A percentile compares a stretch with the other conserved stretches of the same genome.
Evolutionary conservation across 331 rosid genomes (phyloP).

Genomic region (Telfairia occidentalis): DNA sequence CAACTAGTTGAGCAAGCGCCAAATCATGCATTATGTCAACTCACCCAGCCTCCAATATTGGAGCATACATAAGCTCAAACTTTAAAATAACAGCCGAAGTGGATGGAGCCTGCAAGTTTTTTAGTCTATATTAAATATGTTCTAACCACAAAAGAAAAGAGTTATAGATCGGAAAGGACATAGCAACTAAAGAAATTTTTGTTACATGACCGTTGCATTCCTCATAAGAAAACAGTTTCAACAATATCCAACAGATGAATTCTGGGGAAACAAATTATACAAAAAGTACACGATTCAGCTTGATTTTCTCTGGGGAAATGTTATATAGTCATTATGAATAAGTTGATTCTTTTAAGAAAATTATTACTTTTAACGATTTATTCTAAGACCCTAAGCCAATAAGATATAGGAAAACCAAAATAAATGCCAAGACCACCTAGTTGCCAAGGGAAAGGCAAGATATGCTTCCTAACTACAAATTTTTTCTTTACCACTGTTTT

Average conservation of each 20-base stretch:
- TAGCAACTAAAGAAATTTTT: background rate
- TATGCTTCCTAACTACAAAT: background rate
- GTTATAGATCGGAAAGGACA: background rate
- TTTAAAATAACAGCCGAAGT: constrained; percentile 63
- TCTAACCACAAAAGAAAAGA: constrained; percentile 4
- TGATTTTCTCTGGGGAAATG: background rate
- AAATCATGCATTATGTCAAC: constrained; percentile 23
- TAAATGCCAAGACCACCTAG: background rate
- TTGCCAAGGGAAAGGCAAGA: background rate
- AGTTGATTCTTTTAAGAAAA: background rate
- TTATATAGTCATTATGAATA: background rate
- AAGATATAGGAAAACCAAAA: background rate
- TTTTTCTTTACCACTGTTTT: background rate
- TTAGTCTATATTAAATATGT: constrained; percentile 15
- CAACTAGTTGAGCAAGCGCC: constrained; percentile 8
- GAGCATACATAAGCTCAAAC: constrained; percentile 87
- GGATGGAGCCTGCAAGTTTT: constrained; percentile 48
- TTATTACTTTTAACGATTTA: background rate
- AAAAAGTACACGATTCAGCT: background rate
- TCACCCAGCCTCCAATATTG: constrained; percentile 59
- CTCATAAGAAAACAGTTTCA: background rate
- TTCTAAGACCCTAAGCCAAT: background rate
- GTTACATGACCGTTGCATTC: background rate
- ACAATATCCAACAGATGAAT: background rate
- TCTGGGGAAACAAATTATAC: background rate